phyloP scores from a whole-genome alignment of 1,139 yeast genomes.

The Magnusiomyces suaveolens region DNA sequence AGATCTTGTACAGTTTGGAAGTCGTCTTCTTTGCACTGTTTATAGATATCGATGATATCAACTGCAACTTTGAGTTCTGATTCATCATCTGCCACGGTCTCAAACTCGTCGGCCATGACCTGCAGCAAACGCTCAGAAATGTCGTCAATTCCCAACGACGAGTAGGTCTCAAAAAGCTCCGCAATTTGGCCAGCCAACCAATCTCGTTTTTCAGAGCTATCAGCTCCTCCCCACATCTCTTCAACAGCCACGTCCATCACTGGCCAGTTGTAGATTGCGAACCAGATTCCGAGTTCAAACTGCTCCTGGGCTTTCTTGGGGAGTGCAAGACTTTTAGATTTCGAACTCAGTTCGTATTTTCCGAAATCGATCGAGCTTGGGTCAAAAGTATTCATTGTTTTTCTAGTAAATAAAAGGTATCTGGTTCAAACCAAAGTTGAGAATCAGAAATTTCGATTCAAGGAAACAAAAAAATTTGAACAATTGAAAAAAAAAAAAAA shows the following conservation, averaged over 20 bases:
- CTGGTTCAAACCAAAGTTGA: not conserved
- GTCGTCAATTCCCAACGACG: slow-evolving; percentile 56
- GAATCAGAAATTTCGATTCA: not conserved
- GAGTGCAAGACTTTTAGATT: not conserved
- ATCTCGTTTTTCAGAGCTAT: slow-evolving; percentile 82
- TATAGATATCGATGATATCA: slow-evolving; percentile 54
- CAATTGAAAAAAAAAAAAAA: not conserved
- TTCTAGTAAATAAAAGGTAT: not conserved
- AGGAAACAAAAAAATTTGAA: not conserved
- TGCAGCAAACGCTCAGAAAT: slow-evolving; percentile 78
- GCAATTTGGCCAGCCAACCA: slow-evolving; percentile 83
- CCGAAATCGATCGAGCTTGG: not conserved
- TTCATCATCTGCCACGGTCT: slow-evolving; percentile 75
- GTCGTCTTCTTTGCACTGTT: slow-evolving; percentile 47
- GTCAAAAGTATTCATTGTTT: not conserved
- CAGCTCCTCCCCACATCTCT: slow-evolving; percentile 94
- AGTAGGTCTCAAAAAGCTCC: slow-evolving; percentile 51
- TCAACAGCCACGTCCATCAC: slow-evolving; percentile 85
- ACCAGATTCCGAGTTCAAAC: slow-evolving; percentile 88
- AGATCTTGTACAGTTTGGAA: slow-evolving; percentile 49
- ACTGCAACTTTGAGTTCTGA: slow-evolving; percentile 70
- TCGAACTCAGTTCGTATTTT: not conserved
- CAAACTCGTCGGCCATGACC: slow-evolving; percentile 94
- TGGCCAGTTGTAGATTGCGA: slow-evolving; percentile 85
- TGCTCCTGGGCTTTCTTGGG: slow-evolving; percentile 44